Conservation (phyloP, 257 asterid genomes). For the Galeopsis tetrahit region DNA sequence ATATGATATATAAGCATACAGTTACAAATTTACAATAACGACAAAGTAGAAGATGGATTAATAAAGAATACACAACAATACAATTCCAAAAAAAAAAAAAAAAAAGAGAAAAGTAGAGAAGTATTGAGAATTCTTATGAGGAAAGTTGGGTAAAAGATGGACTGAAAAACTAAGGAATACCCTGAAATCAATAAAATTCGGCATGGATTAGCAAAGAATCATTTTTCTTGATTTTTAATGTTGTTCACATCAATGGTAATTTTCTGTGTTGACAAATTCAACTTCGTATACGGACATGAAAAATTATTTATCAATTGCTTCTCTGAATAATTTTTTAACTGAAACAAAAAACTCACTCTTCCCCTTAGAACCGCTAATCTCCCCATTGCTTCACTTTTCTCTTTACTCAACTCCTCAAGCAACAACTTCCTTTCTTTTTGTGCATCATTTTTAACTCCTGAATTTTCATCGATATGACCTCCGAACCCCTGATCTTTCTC, state of each 20-base stretch:
- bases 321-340: not conserved
- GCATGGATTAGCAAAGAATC: too few species aligned
- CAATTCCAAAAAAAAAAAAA: too few species aligned
- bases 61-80: too few species aligned
- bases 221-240: conserved; percentile 43
- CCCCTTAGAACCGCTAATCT: conserved; percentile 51
- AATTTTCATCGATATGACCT: not conserved
- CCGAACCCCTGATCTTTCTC: conserved; percentile 26
- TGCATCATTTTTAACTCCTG: conserved; percentile 35
- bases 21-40: too few species aligned
- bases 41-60: too few species aligned
- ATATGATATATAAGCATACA: too few species aligned
- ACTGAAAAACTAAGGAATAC: too few species aligned
- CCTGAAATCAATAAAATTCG: too few species aligned
- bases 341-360: conserved; percentile 48
- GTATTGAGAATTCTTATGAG: too few species aligned
- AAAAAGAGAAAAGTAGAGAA: too few species aligned
- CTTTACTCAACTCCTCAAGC: conserved; percentile 48
- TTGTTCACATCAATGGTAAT: conserved; percentile 55
- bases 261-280: conserved; percentile 52
- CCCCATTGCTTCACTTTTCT: conserved; percentile 46
- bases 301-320: not conserved
- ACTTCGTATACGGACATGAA: conserved; percentile 4
- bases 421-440: conserved; percentile 79
- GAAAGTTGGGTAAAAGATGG: too few species aligned